These are phyloP conservation scores for Claviceps purpurea DNA, from an alignment of 2,329 filamentous ascomycete genomes.

Conservation along the genomic window DNA sequence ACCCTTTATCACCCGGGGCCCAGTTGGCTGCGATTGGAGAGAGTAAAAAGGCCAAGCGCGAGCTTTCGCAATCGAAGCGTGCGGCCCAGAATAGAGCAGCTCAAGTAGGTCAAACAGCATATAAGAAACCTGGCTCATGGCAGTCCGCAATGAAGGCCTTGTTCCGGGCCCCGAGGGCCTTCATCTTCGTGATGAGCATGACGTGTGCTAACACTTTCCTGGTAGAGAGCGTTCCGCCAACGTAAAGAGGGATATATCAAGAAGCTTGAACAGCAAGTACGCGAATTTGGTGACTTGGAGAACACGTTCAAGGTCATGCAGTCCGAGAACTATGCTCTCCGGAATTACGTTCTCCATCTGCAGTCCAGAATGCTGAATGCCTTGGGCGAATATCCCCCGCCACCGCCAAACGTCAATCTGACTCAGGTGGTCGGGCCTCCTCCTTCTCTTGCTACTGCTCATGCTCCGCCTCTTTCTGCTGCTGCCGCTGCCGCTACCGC, in stretches of 20 bases:
- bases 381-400: conserved; percentile 70
- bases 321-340: conserved; percentile 76
- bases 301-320: conserved; percentile 69
- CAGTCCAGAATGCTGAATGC: conserved; percentile 77
- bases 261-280: conserved; percentile 87
- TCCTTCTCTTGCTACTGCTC: not conserved
- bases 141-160: not conserved
- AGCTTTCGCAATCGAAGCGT: conserved; percentile 88
- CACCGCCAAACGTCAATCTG: conserved; percentile 68
- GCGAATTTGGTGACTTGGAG: conserved; percentile 64
- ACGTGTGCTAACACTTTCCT: not conserved
- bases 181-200: not conserved
- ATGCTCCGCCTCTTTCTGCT: not conserved
- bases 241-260: conserved; percentile 98
- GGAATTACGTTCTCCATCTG: conserved; percentile 84
- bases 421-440: conserved; percentile 15
- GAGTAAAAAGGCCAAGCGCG: conserved; percentile 69
- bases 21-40: conserved; percentile 25
- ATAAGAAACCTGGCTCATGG: not conserved
- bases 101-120: conserved; percentile 49
- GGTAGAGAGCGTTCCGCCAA: conserved; percentile 85
- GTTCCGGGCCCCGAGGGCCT: too few relatives aligned
- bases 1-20: conserved; percentile 15
- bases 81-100: conserved; percentile 94
- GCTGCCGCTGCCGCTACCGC: not conserved